phyloP scores from a whole-genome alignment of 1,139 yeast species.

The Scheffersomyces cryptocercus region DNA sequence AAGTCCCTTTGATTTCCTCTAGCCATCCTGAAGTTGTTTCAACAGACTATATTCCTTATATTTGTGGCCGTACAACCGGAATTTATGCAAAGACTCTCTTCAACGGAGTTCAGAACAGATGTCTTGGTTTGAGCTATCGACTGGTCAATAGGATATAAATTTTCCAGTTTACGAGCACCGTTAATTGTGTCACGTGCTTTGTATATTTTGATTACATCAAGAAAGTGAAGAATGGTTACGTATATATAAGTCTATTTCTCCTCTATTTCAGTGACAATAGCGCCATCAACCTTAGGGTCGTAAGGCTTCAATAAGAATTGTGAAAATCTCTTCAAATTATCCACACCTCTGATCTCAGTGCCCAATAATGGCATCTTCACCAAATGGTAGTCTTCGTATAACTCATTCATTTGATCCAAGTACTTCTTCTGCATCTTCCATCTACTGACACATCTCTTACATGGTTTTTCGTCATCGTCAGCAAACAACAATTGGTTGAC shows the following conservation, averaged over 20 bases:
- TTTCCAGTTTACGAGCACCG: neutral
- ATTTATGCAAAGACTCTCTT: too few species aligned
- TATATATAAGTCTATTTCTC: conserved; percentile 34
- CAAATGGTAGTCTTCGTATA: conserved; percentile 92
- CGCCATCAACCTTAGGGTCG: conserved; percentile 62
- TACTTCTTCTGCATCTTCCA: conserved; percentile 96
- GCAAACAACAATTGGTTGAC: conserved; percentile 92
- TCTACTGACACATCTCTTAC: conserved; percentile 89
- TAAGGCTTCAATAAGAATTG: conserved; percentile 69
- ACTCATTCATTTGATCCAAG: conserved; percentile 89
- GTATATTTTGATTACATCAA: neutral
- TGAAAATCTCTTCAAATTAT: conserved; percentile 77
- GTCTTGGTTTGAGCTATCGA: neutral
- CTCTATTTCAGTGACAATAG: conserved; percentile 64
- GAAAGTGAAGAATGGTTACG: neutral
- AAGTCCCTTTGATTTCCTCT: conserved; percentile 96
- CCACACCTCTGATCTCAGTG: conserved; percentile 88
- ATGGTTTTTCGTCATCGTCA: conserved; percentile 63
- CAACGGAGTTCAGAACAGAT: too few species aligned
- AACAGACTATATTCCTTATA: too few species aligned
- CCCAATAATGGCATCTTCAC: conserved; percentile 95
- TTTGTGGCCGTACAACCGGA: too few species aligned
- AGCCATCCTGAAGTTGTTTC: conserved; percentile 53
- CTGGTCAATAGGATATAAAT: neutral
- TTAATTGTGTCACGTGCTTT: neutral